phyloP scores from a whole-genome alignment of 768 basidiomycete genomes.

The Russula ochroleuca region DNA sequence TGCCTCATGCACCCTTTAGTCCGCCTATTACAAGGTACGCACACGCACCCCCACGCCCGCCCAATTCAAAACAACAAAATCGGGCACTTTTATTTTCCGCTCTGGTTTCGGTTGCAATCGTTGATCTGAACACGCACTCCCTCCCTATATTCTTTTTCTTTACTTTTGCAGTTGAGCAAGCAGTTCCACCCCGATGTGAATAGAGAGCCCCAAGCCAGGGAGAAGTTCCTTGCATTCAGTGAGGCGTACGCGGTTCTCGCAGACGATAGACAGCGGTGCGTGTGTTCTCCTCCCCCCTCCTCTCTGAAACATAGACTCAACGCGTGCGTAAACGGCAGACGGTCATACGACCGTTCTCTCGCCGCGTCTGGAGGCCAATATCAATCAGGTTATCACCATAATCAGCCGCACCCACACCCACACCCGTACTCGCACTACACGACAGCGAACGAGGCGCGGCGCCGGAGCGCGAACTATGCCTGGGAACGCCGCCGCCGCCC shows the following conservation, averaged over 20 bases:
- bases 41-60: background rate
- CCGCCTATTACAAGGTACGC: slow-evolving; percentile 39
- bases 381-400: slow-evolving; percentile 1
- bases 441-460: slow-evolving; percentile 33
- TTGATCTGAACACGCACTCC: too few species aligned
- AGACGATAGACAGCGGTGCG: slow-evolving; percentile 45
- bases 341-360: slow-evolving; percentile 37
- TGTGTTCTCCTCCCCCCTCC: background rate
- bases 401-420: slow-evolving; percentile 13
- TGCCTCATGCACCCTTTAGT: slow-evolving; percentile 26
- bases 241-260: slow-evolving; percentile 46
- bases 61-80: background rate
- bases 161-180: slow-evolving; percentile 43
- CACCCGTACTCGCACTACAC: slow-evolving; percentile 24
- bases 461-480: slow-evolving; percentile 38
- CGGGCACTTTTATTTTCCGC: background rate
- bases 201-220: slow-evolving; percentile 37
- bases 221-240: slow-evolving; percentile 44
- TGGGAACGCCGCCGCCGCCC: slow-evolving; percentile 34
- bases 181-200: slow-evolving; percentile 44
- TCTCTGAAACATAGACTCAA: background rate
- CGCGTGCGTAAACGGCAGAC: slow-evolving; percentile 25
- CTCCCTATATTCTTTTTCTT: background rate
- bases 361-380: background rate
- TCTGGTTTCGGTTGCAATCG: background rate